Conservation (phyloP, 176 grass and related monocot species). For the Avena atlantica region DNA sequence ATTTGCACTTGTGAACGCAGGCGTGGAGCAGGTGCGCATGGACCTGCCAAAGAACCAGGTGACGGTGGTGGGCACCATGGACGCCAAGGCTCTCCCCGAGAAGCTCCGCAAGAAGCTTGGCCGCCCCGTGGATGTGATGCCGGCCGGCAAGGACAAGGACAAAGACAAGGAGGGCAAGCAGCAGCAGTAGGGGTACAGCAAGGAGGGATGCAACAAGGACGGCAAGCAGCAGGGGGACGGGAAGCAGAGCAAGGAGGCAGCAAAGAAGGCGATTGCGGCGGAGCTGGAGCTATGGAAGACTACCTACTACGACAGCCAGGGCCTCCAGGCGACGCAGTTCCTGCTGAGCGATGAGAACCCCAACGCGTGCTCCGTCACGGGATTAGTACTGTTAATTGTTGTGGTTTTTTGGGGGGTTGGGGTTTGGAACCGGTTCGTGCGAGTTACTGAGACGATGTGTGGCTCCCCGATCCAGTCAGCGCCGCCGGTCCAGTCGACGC, state of each 20-base stretch:
- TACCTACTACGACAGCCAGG: conserved; percentile 57
- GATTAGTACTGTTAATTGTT: no score
- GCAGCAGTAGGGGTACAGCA: conserved; percentile 25
- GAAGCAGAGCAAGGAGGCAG: conserved; percentile 2
- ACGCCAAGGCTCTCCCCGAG: conserved; percentile 60
- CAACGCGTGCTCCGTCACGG: conserved; percentile 62
- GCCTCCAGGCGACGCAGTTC: conserved; percentile 51
- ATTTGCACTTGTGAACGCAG: conserved; percentile 7
- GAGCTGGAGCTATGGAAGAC: conserved; percentile 41
- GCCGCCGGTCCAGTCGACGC: no score
- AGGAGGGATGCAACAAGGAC: conserved; percentile 23
- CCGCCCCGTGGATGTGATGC: conserved; percentile 54
- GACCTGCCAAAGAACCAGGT: conserved; percentile 68
- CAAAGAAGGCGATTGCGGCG: conserved; percentile 38
- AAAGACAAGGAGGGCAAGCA: conserved; percentile 13
- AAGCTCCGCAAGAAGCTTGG: conserved; percentile 56
- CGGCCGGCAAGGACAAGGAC: conserved; percentile 22
- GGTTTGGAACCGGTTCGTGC: no score
- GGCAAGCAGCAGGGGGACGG: conserved; percentile 23
- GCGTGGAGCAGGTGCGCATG: conserved; percentile 64
- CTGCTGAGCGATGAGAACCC: conserved; percentile 91
- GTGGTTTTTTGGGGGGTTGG: no score
- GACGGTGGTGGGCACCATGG: conserved; percentile 80
- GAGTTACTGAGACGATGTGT: no score
- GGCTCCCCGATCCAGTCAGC: no score